Evolutionary conservation across 1,284 basidiomycete genomes (phyloP).

Genomic region (Neonothopanus nambi): DNA sequence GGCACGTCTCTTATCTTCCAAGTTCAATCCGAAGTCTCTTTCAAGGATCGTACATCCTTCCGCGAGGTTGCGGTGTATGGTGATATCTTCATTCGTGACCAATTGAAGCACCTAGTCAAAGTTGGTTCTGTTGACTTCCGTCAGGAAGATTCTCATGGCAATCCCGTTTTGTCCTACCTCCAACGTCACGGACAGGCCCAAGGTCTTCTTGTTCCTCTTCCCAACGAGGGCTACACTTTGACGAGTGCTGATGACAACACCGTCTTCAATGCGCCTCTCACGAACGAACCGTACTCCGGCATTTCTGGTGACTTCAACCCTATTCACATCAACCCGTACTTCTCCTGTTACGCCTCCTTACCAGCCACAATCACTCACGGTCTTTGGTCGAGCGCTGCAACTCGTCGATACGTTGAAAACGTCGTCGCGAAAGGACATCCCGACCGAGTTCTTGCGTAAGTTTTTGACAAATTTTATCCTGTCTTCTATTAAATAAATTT

Average conservation of each 20-base stretch:
- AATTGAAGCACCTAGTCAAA: constrained; percentile 83
- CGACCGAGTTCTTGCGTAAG: constrained; percentile 84
- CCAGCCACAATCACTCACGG: constrained; percentile 98
- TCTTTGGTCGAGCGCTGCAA: constrained; percentile 95
- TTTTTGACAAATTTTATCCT: constrained; percentile 22
- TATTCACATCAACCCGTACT: constrained; percentile 99
- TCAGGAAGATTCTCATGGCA: constrained; percentile 86
- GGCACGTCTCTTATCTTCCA: constrained; percentile 91
- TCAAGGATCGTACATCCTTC: constrained; percentile 90
- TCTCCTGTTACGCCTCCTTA: constrained; percentile 90
- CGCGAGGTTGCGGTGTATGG: constrained; percentile 83
- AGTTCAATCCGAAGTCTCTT: constrained; percentile 81
- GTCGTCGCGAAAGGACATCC: constrained; percentile 93
- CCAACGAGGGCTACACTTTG: constrained; percentile 86
- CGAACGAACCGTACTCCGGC: constrained; percentile 94
- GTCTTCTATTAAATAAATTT: constrained; percentile 15
- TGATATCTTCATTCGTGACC: constrained; percentile 83
- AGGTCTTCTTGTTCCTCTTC: constrained; percentile 76
- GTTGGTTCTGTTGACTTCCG: constrained; percentile 88
- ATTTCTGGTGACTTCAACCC: constrained; percentile 97
- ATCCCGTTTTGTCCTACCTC: constrained; percentile 92
- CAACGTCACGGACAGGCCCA: constrained; percentile 86
- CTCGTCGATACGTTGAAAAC: constrained; percentile 90
- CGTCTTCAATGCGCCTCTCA: constrained; percentile 76
- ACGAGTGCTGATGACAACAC: constrained; percentile 57